Percentiles rank a stretch among this genome's conserved stretches.
These are phyloP conservation scores for Didymellaceae sp. DNA, from an alignment of 2,329 filamentous ascomycete genomes.

Conservation along the genomic window DNA sequence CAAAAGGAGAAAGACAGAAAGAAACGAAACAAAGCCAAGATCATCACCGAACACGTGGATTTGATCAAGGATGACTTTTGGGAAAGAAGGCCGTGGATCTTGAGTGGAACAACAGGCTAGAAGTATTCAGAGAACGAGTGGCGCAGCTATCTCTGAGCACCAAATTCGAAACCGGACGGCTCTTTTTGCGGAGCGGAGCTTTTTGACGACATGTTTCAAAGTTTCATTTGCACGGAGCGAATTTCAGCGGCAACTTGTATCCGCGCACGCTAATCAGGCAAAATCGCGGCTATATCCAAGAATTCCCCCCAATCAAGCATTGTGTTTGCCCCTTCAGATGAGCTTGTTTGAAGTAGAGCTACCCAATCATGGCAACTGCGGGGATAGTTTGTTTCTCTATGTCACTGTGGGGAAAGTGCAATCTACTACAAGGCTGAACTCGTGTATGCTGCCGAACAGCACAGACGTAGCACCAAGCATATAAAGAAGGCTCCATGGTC, in stretches of 20 bases:
- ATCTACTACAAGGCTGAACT: background rate
- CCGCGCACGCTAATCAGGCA: conserved; percentile 3
- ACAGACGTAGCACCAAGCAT: background rate
- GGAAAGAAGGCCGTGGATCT: conserved; percentile 79
- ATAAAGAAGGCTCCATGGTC: background rate
- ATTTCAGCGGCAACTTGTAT: background rate
- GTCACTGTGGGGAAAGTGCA: conserved; percentile 2
- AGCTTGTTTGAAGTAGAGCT: conserved; percentile 1
- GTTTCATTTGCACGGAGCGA: background rate
- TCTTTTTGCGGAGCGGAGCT: background rate
- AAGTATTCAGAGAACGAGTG: too few species aligned
- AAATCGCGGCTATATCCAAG: conserved; percentile 5
- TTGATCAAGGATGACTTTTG: conserved; percentile 97
- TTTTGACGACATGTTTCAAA: background rate
- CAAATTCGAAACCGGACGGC: background rate
- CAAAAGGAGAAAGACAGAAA: conserved; percentile 85
- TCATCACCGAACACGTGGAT: conserved; percentile 86
- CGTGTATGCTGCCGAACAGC: background rate
- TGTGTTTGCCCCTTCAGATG: background rate
- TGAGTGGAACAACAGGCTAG: conserved; percentile 47
- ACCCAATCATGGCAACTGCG: background rate
- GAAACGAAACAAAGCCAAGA: conserved; percentile 76
- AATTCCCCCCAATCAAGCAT: background rate
- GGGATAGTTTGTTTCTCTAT: background rate
- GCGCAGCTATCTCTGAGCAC: background rate